Percentiles rank a stretch among this genome's conserved stretches.
Evolutionary conservation across 306 rosid genomes (phyloP).

Genomic region (Styphnolobium japonicum): DNA sequence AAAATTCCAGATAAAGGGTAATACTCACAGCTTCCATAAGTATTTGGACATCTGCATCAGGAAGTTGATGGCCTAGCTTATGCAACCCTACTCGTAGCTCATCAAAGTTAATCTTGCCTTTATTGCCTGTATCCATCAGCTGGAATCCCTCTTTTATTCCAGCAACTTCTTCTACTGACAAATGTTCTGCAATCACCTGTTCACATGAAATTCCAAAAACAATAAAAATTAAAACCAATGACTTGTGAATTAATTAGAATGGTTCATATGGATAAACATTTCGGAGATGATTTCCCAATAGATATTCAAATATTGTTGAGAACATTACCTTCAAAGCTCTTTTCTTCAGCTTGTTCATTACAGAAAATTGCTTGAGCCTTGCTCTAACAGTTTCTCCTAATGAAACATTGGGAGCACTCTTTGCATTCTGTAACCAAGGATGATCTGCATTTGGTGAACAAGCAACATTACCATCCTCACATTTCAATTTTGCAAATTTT

Average conservation of each 20-base stretch:
- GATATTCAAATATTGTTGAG: slow-evolving; percentile 16
- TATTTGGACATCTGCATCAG: slow-evolving; percentile 71
- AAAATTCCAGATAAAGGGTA: slow-evolving; percentile 13
- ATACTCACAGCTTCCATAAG: slow-evolving; percentile 94
- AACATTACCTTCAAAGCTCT: slow-evolving; percentile 84
- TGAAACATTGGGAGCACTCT: slow-evolving; percentile 89
- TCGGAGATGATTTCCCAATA: slow-evolving; percentile 1
- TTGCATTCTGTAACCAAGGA: slow-evolving; percentile 88
- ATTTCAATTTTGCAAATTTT: neutral
- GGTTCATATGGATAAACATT: neutral
- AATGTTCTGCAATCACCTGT: slow-evolving; percentile 95
- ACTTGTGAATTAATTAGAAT: neutral
- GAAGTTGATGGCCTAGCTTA: slow-evolving; percentile 80
- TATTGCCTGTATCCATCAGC: slow-evolving; percentile 66
- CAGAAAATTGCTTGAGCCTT: slow-evolving; percentile 91
- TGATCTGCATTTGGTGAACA: slow-evolving; percentile 68
- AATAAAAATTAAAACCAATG: neutral
- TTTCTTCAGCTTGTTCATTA: slow-evolving; percentile 99
- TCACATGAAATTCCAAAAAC: slow-evolving; percentile 21
- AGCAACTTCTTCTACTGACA: slow-evolving; percentile 90
- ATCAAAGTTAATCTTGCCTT: slow-evolving; percentile 75
- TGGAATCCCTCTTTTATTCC: slow-evolving; percentile 82
- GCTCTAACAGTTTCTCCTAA: slow-evolving; percentile 93
- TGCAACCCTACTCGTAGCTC: slow-evolving; percentile 81
- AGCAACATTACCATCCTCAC: neutral